phyloP scores from a whole-genome alignment of 176 grass and related monocot species.

The Panicum miliaceum region DNA sequence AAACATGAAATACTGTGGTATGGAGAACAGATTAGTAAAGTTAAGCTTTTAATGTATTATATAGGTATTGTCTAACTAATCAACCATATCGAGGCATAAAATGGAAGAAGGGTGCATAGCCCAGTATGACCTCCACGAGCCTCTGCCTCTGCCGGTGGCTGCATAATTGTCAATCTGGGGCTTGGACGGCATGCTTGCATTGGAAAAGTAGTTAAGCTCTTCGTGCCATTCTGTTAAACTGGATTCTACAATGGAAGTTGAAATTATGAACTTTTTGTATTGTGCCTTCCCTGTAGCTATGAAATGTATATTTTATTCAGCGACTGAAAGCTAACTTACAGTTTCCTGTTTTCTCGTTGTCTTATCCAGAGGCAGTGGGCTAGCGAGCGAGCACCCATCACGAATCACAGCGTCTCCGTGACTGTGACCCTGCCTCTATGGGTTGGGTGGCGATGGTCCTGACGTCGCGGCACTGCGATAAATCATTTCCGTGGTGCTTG shows the following conservation, averaged over 20 bases:
- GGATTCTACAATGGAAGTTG: neutral
- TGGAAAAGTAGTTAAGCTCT: neutral
- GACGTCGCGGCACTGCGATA: neutral
- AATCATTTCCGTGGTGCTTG: neutral
- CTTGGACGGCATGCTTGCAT: neutral
- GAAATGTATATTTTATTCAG: neutral
- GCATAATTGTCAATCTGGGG: neutral
- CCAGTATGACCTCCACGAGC: neutral
- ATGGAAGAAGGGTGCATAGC: neutral
- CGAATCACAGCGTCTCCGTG: neutral
- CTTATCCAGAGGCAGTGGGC: neutral
- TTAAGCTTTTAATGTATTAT: neutral
- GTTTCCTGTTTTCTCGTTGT: neutral
- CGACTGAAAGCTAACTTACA: neutral
- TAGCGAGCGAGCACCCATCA: neutral
- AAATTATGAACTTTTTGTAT: neutral
- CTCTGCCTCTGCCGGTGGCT: neutral
- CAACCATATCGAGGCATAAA: neutral
- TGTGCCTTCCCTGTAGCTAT: neutral
- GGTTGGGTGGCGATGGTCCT: neutral
- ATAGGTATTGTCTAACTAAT: neutral
- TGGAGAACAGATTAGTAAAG: neutral
- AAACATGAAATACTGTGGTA: neutral
- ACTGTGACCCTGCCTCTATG: too few species aligned
- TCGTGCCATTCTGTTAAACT: neutral